Evolutionary conservation across 192 early-diverging fungal species (phyloP).

Genomic region (Linderina pennispora): DNA sequence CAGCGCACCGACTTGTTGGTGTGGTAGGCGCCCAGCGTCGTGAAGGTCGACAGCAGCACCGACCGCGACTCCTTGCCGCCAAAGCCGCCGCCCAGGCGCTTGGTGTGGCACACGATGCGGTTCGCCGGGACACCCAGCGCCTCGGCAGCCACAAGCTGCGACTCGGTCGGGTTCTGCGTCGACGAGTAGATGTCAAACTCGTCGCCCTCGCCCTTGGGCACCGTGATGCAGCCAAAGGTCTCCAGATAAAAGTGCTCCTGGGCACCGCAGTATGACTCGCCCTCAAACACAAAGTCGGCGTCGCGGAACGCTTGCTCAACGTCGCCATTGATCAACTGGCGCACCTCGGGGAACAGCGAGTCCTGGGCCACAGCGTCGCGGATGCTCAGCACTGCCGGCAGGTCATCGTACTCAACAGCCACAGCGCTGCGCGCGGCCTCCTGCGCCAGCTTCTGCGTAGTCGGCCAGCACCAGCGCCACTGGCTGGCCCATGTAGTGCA

Average conservation of each 20-base stretch:
- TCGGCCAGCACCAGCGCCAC: slow-evolving; percentile 79
- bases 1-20: slow-evolving; percentile 60
- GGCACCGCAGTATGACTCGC: slow-evolving; percentile 49
- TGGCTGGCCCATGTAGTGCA: slow-evolving; percentile 65
- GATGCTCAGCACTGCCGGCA: slow-evolving; percentile 68
- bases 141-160: slow-evolving; percentile 62
- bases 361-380: slow-evolving; percentile 69
- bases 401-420: slow-evolving; percentile 63
- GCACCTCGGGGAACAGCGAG: slow-evolving; percentile 54
- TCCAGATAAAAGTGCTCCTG: slow-evolving; percentile 92
- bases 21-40: slow-evolving; percentile 67
- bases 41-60: slow-evolving; percentile 53
- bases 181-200: slow-evolving; percentile 76
- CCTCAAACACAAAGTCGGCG: slow-evolving; percentile 51
- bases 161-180: slow-evolving; percentile 74
- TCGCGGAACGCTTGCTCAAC: slow-evolving; percentile 50
- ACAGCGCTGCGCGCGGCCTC: slow-evolving; percentile 60
- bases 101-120: slow-evolving; percentile 68
- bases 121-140: slow-evolving; percentile 66
- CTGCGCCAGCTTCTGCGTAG: slow-evolving; percentile 55
- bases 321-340: slow-evolving; percentile 57
- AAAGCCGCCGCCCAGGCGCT: slow-evolving; percentile 85
- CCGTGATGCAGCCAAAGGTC: slow-evolving; percentile 61
- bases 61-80: slow-evolving; percentile 75
- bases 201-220: slow-evolving; percentile 68